phyloP scores from a whole-genome alignment of 2,329 filamentous ascomycete species.

The Neurospora crassa region DNA sequence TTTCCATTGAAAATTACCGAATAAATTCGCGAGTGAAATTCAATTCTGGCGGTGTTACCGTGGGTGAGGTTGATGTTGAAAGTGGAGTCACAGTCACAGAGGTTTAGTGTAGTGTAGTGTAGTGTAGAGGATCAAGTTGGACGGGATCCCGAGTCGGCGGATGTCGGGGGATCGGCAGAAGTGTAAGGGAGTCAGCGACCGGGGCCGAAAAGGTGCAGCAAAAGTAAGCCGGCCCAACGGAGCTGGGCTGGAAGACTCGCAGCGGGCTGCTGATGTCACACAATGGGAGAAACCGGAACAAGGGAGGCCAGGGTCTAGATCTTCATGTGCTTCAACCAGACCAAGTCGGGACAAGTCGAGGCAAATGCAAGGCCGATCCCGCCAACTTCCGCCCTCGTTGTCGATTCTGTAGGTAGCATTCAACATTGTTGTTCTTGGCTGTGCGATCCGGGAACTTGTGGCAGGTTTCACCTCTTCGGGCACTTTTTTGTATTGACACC shows the following conservation, averaged over 20 bases:
- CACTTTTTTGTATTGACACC: neutral
- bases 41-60: neutral
- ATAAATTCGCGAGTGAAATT: neutral
- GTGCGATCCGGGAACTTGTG: neutral
- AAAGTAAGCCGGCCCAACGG: conserved; percentile 13
- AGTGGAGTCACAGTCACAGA: neutral
- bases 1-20: neutral
- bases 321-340: neutral
- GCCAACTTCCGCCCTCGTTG: conserved; percentile 3
- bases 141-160: conserved; percentile 17
- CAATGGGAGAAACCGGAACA: conserved; percentile 15
- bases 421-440: neutral
- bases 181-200: conserved; percentile 4
- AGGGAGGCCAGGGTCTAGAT: neutral
- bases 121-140: conserved; percentile 4
- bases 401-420: neutral
- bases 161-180: conserved; percentile 19
- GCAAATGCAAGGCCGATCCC: conserved; percentile 1
- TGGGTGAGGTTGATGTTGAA: neutral
- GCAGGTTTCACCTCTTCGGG: neutral
- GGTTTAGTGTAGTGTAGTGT: no score
- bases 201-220: conserved; percentile 7
- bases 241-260: neutral
- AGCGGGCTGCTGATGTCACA: conserved; percentile 9
- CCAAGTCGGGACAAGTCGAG: neutral